A percentile compares a stretch with the other conserved stretches of the same genome.
Evolutionary conservation across 306 rosid genomes (phyloP).

Genomic region (Begonia peltatifolia): DNA sequence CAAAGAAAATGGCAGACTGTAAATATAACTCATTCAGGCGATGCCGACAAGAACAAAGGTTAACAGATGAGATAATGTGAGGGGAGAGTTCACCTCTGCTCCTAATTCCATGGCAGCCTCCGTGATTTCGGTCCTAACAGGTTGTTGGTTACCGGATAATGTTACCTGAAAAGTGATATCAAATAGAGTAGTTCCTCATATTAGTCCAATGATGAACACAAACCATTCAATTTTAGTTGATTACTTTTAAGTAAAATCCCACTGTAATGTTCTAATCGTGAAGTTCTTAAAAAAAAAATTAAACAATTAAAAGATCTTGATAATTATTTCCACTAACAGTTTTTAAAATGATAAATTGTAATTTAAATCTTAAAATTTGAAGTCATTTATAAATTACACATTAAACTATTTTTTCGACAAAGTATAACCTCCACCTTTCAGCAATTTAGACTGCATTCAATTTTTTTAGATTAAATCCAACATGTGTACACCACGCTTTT

Average conservation of each 20-base stretch:
- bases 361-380: constrained; percentile 1
- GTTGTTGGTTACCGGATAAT: constrained; percentile 74
- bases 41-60: not conserved
- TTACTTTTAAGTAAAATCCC: too few relatives aligned
- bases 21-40: not conserved
- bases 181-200: constrained; percentile 1
- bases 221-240: too few relatives aligned
- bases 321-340: too few relatives aligned
- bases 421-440: too few relatives aligned
- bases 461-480: too few relatives aligned
- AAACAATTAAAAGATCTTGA: too few relatives aligned
- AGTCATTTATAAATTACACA: not conserved
- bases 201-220: too few relatives aligned
- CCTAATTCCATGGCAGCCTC: constrained; percentile 93
- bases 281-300: too few relatives aligned
- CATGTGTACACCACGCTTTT: too few relatives aligned
- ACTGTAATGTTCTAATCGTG: too few relatives aligned
- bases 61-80: not conserved
- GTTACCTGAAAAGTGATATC: constrained; percentile 41
- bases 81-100: constrained; percentile 44
- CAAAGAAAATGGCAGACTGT: not conserved
- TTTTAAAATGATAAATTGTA: not conserved
- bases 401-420: too few relatives aligned
- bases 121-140: constrained; percentile 61
- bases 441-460: too few relatives aligned